Conservation (phyloP, 1,139 yeast genomes). For the Kodamaea sp. region DNA sequence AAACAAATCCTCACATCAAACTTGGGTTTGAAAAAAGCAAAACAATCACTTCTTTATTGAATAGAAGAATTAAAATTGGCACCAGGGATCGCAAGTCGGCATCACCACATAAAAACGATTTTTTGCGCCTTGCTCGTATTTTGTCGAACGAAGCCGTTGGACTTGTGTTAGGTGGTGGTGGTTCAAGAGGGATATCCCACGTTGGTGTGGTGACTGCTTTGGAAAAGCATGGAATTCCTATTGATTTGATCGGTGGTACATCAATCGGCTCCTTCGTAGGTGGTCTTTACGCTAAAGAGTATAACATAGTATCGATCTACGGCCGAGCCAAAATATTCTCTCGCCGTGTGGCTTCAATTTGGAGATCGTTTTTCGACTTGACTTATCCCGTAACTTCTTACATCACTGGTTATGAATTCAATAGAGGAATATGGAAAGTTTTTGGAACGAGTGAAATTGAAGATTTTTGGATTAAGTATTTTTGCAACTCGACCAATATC, state of each 20-base stretch:
- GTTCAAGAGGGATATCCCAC: constrained; percentile 93
- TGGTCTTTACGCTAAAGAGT: constrained; percentile 88
- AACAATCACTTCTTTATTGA: constrained; percentile 25
- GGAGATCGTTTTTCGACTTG: constrained; percentile 81
- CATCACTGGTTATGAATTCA: constrained; percentile 95
- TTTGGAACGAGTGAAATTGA: constrained; percentile 91
- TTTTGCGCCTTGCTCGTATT: constrained; percentile 81
- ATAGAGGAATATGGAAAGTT: constrained; percentile 93
- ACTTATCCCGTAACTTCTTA: constrained; percentile 94
- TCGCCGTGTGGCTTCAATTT: constrained; percentile 72
- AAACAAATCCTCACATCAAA: constrained; percentile 34
- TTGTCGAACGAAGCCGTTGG: constrained; percentile 93
- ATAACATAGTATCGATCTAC: constrained; percentile 84
- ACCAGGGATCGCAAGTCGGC: constrained; percentile 28
- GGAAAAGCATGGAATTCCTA: constrained; percentile 92
- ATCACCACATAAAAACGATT: constrained; percentile 77
- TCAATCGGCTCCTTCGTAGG: constrained; percentile 96
- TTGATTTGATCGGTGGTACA: constrained; percentile 93
- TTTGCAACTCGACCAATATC: constrained; percentile 91
- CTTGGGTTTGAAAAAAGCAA: constrained; percentile 30
- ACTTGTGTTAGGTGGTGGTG: constrained; percentile 94
- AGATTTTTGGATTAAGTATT: constrained; percentile 90
- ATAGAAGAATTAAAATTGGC: constrained; percentile 6
- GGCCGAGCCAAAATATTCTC: constrained; percentile 89
- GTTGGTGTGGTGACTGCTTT: constrained; percentile 87